phyloP scores from a whole-genome alignment of 441 rosid genomes.

The Adansonia madagascariensis region DNA sequence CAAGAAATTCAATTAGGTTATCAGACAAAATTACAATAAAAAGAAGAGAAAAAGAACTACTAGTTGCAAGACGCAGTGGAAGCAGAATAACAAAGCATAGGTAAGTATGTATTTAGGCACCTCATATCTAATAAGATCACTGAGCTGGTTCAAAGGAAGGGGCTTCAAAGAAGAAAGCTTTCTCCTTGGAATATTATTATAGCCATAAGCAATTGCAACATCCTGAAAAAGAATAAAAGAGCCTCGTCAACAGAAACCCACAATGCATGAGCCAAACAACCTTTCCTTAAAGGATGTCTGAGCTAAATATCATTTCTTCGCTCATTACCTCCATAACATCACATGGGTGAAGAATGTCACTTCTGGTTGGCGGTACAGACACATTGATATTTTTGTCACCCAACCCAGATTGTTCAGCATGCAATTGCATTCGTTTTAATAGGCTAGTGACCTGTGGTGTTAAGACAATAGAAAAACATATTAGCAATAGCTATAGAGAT shows the following conservation, averaged over 20 bases:
- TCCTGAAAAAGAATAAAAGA: constrained; percentile 52
- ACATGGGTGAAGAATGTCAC: constrained; percentile 96
- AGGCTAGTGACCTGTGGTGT: constrained; percentile 67
- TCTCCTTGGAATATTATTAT: constrained; percentile 75
- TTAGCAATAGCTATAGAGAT: not conserved
- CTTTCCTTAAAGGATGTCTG: not conserved
- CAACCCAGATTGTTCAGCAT: constrained; percentile 47
- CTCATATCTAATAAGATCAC: constrained; percentile 84
- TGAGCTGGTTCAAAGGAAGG: constrained; percentile 75
- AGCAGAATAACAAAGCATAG: not conserved
- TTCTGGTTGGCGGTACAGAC: constrained; percentile 82
- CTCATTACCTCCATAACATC: constrained; percentile 91
- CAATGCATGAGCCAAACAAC: not conserved
- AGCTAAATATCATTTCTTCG: not conserved
- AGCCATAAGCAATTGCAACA: constrained; percentile 96
- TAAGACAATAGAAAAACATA: constrained; percentile 19
- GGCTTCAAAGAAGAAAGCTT: constrained; percentile 71
- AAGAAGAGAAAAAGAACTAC: not conserved
- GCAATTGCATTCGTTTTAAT: constrained; percentile 86
- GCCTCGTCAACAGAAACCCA: constrained; percentile 22
- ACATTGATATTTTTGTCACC: constrained; percentile 56
- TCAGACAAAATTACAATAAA: constrained; percentile 16
- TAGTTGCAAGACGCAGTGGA: not conserved
- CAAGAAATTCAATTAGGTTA: constrained; percentile 21
- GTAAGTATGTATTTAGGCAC: constrained; percentile 37